Evolutionary conservation across 2,329 filamentous ascomycete species (phyloP).

Genomic region (Alternaria gansuensis): DNA sequence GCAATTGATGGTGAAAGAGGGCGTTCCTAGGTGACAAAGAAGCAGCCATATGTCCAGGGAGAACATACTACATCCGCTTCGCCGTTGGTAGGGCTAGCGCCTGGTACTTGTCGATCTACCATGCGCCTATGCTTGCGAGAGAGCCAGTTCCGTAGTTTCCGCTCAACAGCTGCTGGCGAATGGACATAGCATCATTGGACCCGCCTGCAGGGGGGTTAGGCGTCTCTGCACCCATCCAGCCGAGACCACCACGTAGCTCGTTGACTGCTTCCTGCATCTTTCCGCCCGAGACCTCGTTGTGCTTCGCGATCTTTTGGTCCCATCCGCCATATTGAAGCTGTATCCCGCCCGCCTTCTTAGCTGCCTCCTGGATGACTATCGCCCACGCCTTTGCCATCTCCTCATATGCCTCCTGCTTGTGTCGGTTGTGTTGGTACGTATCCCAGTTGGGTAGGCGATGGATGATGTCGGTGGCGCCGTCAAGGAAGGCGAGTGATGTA

Average conservation of each 20-base stretch:
- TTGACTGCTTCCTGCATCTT: conserved; percentile 81
- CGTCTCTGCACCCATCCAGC: conserved; percentile 73
- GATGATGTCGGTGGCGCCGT: conserved; percentile 88
- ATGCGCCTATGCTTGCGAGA: conserved; percentile 65
- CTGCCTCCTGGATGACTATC: conserved; percentile 86
- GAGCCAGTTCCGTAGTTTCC: conserved; percentile 65
- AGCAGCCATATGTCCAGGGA: not conserved
- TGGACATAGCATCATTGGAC: conserved; percentile 45
- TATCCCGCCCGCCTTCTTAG: conserved; percentile 90
- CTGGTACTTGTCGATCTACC: conserved; percentile 52
- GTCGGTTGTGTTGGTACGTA: conserved; percentile 83
- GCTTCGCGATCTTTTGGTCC: conserved; percentile 86
- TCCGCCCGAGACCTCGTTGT: conserved; percentile 86
- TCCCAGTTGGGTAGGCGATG: conserved; percentile 93
- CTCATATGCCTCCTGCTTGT: conserved; percentile 95
- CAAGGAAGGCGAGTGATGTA: conserved; percentile 84
- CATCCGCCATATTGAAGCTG: conserved; percentile 88
- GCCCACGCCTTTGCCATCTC: conserved; percentile 95
- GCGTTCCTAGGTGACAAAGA: not conserved
- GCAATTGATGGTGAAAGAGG: not conserved
- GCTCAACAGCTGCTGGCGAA: conserved; percentile 61
- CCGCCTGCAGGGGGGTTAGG: conserved; percentile 32
- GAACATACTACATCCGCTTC: not conserved
- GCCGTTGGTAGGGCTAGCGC: not conserved
- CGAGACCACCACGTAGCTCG: conserved; percentile 76